A percentile compares a stretch with the other conserved stretches of the same genome.
Evolutionary conservation across 73 alveolate species (phyloP).

Genomic region (Paramecium biaurelia): DNA sequence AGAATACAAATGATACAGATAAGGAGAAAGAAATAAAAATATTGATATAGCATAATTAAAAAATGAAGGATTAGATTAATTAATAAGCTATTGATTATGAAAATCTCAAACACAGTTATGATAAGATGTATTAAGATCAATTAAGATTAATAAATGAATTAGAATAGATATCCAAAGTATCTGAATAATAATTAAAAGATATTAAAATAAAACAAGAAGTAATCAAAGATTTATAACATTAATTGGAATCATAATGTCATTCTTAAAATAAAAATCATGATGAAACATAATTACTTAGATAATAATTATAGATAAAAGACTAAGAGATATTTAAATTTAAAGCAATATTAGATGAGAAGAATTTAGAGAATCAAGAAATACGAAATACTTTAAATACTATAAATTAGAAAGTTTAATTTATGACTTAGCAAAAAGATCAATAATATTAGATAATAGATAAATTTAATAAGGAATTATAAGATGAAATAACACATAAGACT

Average conservation of each 20-base stretch:
- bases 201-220: not conserved
- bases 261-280: not conserved
- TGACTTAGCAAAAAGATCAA: slow-evolving; percentile 24
- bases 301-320: not conserved
- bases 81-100: not conserved
- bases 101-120: not conserved
- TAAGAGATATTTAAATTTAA: not conserved
- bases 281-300: not conserved
- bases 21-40: slow-evolving; percentile 20
- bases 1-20: not conserved
- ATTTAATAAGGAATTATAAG: slow-evolving; percentile 48
- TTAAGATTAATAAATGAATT: slow-evolving; percentile 12
- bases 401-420: slow-evolving; percentile 11
- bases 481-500: not conserved
- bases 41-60: not conserved
- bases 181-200: not conserved
- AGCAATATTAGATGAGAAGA: not conserved
- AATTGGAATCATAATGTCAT: not conserved
- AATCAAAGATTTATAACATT: not conserved
- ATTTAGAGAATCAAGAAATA: not conserved
- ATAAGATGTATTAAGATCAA: slow-evolving; percentile 17
- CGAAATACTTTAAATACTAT: not conserved
- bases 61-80: slow-evolving; percentile 10
- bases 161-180: not conserved
- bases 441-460: not conserved